Evolutionary conservation across 805 yeast species (phyloP).

Genomic region (Candida caryicola): DNA sequence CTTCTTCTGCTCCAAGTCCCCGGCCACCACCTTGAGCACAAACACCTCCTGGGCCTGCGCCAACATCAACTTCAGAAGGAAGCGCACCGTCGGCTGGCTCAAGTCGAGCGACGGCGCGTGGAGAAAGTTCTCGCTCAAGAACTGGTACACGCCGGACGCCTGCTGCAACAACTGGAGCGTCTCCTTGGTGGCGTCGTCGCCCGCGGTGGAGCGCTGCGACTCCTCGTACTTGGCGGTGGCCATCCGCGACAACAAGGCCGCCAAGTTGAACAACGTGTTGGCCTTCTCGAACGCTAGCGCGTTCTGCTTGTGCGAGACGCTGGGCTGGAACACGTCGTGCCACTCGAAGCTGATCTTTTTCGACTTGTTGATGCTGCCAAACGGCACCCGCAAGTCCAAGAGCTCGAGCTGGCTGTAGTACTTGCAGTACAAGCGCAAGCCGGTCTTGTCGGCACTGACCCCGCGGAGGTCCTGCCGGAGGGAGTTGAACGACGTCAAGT

Average conservation of each 20-base stretch:
- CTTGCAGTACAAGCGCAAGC: constrained; percentile 55
- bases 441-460: constrained; percentile 38
- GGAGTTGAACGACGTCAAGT: constrained; percentile 52
- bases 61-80: constrained; percentile 62
- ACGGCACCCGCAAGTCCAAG: constrained; percentile 72
- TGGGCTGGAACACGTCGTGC: constrained; percentile 65
- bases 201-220: constrained; percentile 22
- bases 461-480: constrained; percentile 60
- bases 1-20: constrained; percentile 50
- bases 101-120: constrained; percentile 87
- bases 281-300: constrained; percentile 91
- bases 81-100: constrained; percentile 61
- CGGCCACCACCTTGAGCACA: constrained; percentile 55
- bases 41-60: constrained; percentile 92
- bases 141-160: constrained; percentile 75
- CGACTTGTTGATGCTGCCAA: constrained; percentile 45
- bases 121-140: constrained; percentile 73
- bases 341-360: constrained; percentile 64
- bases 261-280: constrained; percentile 74
- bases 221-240: constrained; percentile 37
- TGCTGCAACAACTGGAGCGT: constrained; percentile 63
- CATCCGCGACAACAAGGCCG: constrained; percentile 53
- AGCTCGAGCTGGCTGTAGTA: constrained; percentile 84
- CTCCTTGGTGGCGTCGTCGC: constrained; percentile 48
- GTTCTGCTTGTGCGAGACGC: constrained; percentile 58